phyloP scores from a whole-genome alignment of 192 early-diverging fungal species.

The Backusella mclennaniae region DNA sequence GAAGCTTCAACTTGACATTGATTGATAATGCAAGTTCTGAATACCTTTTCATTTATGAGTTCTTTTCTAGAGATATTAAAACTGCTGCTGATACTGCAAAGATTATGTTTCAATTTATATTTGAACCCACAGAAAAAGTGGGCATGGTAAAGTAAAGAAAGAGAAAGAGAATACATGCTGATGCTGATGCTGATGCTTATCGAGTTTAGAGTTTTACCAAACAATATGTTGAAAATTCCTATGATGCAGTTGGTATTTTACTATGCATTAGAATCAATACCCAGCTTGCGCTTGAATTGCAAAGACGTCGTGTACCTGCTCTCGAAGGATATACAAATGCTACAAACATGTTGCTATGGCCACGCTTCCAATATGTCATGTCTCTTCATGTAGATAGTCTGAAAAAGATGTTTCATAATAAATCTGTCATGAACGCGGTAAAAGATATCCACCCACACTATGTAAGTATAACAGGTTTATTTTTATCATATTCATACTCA shows the following conservation, averaged over 20 bases:
- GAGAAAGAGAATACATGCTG: background rate
- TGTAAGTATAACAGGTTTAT: slow-evolving; percentile 43
- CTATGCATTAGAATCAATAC: slow-evolving; percentile 89
- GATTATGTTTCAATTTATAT: slow-evolving; percentile 82
- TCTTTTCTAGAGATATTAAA: slow-evolving; percentile 71
- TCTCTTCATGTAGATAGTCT: slow-evolving; percentile 92
- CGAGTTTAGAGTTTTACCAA: slow-evolving; percentile 44
- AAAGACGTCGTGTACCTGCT: slow-evolving; percentile 74
- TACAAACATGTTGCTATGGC: slow-evolving; percentile 94
- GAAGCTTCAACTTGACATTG: slow-evolving; percentile 87
- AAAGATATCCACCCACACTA: slow-evolving; percentile 83
- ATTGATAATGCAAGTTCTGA: slow-evolving; percentile 95
- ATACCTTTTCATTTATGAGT: slow-evolving; percentile 90
- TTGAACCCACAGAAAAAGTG: slow-evolving; percentile 79
- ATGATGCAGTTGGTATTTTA: slow-evolving; percentile 88
- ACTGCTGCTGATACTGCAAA: slow-evolving; percentile 65
- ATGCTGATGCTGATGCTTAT: background rate
- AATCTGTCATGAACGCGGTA: slow-evolving; percentile 45
- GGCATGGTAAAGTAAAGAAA: slow-evolving; percentile 49
- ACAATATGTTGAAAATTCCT: slow-evolving; percentile 69
- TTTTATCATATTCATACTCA: no score
- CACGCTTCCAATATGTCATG: slow-evolving; percentile 79
- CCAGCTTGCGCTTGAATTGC: slow-evolving; percentile 78
- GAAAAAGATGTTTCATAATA: slow-evolving; percentile 68
- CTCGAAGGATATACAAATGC: slow-evolving; percentile 88